Percentiles rank a stretch among this genome's conserved stretches.
phyloP scores from a whole-genome alignment of 495 filamentous ascomycete species.

The Parmelia sp. region DNA sequence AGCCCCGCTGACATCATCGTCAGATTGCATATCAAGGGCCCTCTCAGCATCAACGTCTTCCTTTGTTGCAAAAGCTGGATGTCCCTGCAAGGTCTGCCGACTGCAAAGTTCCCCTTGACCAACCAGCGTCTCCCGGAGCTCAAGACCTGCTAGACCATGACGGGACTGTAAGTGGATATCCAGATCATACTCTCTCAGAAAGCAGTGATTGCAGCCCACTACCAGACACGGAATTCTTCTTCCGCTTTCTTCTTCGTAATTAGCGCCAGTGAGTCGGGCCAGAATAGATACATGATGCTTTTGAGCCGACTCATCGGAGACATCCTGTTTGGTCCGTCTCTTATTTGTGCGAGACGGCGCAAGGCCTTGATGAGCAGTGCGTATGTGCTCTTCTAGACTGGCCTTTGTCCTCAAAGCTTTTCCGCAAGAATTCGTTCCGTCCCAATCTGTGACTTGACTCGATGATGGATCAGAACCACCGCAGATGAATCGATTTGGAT shows the following conservation, averaged over 20 bases:
- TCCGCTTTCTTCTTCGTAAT: constrained; percentile 47
- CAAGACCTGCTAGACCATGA: constrained; percentile 45
- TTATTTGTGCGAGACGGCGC: constrained; percentile 36
- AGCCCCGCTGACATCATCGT: constrained; percentile 1
- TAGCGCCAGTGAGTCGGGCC: constrained; percentile 50
- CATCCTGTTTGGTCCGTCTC: constrained; percentile 11
- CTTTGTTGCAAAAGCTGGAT: constrained; percentile 3
- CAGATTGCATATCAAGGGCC: constrained; percentile 14
- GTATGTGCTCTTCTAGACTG: constrained; percentile 75
- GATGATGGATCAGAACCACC: constrained; percentile 55
- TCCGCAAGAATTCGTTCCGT: constrained; percentile 60
- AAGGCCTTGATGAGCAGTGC: constrained; percentile 63
- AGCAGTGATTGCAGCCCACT: constrained; percentile 50
- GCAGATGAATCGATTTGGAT: constrained; percentile 62
- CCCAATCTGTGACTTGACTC: constrained; percentile 58
- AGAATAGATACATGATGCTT: constrained; percentile 31
- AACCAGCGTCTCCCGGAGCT: constrained; percentile 45
- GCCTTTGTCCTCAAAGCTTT: constrained; percentile 60
- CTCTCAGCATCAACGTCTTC: constrained; percentile 16
- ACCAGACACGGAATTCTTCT: constrained; percentile 53
- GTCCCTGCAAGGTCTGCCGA: constrained; percentile 13
- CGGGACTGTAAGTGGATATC: constrained; percentile 55
- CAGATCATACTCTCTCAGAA: constrained; percentile 61
- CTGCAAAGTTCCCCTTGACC: constrained; percentile 28
- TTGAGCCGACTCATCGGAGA: constrained; percentile 9